Evolutionary conservation across 345 rosid species (phyloP).

Genomic region (Conringia planisiliqua): DNA sequence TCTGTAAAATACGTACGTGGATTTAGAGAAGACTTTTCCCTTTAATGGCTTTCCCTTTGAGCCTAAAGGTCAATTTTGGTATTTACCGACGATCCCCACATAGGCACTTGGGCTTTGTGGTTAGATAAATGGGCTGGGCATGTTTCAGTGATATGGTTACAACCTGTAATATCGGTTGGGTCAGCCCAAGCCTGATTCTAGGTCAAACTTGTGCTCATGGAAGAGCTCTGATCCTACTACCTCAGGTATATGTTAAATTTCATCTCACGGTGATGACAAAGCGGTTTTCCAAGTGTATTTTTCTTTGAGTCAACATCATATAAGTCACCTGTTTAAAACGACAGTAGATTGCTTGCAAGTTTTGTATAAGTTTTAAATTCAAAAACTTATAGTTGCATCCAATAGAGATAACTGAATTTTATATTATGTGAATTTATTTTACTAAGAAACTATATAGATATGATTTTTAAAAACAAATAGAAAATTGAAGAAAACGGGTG

Average conservation of each 20-base stretch:
- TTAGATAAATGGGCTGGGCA: background rate
- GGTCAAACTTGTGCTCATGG: background rate
- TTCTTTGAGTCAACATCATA: background rate
- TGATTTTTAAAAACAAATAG: background rate
- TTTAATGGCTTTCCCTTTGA: background rate
- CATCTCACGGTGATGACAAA: too few species aligned
- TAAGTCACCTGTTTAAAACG: background rate
- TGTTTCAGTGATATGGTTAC: background rate
- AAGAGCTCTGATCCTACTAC: too few species aligned
- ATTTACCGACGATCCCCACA: background rate
- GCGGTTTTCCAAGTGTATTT: too few species aligned
- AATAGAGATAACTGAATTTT: background rate
- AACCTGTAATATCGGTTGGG: background rate
- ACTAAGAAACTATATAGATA: background rate
- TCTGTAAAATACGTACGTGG: background rate
- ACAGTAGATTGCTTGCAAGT: background rate
- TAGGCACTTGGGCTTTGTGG: background rate
- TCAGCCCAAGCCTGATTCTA: background rate
- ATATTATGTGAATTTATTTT: background rate
- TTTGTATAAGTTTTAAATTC: too few species aligned
- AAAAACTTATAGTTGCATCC: too few species aligned
- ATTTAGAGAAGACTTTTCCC: background rate
- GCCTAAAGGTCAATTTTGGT: background rate
- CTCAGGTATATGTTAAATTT: too few species aligned
- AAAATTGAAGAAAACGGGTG: background rate